Evolutionary conservation across 2,329 filamentous ascomycete species (phyloP).

Genomic region (Clarireedia homoeocarpa): DNA sequence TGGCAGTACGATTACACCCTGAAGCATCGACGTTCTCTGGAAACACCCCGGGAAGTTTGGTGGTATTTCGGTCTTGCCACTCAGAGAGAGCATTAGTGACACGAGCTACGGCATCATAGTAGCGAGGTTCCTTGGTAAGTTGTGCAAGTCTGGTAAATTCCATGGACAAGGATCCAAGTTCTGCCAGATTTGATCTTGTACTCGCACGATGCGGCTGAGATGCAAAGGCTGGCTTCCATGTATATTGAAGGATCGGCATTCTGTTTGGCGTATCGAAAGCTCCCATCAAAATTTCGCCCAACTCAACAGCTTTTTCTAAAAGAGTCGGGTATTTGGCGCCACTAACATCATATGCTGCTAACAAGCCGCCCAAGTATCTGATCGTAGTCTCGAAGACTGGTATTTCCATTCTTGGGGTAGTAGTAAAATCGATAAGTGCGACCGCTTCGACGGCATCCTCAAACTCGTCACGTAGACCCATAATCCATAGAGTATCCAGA

Average conservation of each 20-base stretch:
- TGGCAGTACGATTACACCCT: constrained; percentile 53
- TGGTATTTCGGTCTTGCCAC: constrained; percentile 58
- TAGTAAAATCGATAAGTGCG: constrained; percentile 75
- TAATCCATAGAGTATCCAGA: constrained; percentile 81
- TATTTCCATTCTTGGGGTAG: constrained; percentile 57
- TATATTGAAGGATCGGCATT: constrained; percentile 79
- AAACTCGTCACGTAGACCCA: constrained; percentile 72
- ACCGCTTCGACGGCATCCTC: constrained; percentile 66
- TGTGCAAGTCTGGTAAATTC: constrained; percentile 88
- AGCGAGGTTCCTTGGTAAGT: constrained; percentile 70
- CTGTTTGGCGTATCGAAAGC: constrained; percentile 84
- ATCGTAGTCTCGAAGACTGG: constrained; percentile 93
- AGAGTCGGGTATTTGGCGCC: constrained; percentile 59
- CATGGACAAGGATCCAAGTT: constrained; percentile 63
- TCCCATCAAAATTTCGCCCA: constrained; percentile 64
- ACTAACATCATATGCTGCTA: constrained; percentile 82
- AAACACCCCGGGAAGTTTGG: constrained; percentile 68
- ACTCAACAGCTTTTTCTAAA: constrained; percentile 62
- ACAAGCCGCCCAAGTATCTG: constrained; percentile 77
- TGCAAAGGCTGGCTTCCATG: constrained; percentile 61
- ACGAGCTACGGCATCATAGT: constrained; percentile 83
- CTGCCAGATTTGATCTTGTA: constrained; percentile 45
- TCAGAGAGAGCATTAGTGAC: constrained; percentile 74
- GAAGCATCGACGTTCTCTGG: constrained; percentile 70
- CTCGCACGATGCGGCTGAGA: constrained; percentile 57